Base-by-base conservation (phyloP, 441 rosid genomes). In the Erysimum pusillum region DNA sequence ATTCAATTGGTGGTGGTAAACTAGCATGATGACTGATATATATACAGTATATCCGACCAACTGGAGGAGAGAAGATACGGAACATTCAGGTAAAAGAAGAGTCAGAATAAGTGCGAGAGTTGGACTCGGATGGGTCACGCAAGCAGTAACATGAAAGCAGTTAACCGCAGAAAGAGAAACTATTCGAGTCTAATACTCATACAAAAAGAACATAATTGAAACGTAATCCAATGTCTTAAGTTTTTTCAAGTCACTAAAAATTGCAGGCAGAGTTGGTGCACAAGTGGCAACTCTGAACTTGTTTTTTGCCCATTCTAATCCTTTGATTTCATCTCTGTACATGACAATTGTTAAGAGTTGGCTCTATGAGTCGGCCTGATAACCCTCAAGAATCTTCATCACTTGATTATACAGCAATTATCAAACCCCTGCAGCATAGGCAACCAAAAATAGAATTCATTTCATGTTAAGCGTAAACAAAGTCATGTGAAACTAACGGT, bases 341-440 rank as follows among this genome's bases (percentile, higher is more conserved):
- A 66, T 65, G 12, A 46, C 54, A 62, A 15, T 14, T 42, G 64
- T 51, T 67, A 25, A 31, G 49, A 38, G 38, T 60, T 52, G 63
- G 44, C 20, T 56, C 70, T 41, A 48, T 5, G 61, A 51, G 59
- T 39, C 52, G 9, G 51, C 38, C 45, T 35, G 46, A 36, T 18
- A 57, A 52, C 42, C 38, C 57, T 28, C 64, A 9, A 25, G 48
- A 20, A 35, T 20, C 78, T 57, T 56, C 48, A 49, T 57, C 72
- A 7, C 41, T 22, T 46, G 63, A 57, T 42, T 63, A 51, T 7
- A 31, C 46, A 59, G 63, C 62, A 51, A 58, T 4, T 38, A 71
- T 78, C 74, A 78, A 78, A 78, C 81, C 58, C 78, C 81, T 78
- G 66, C 31, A 46, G 62, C 54, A 57, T 38, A 45, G 44, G 31